Evolutionary conservation across 208 protist genomes (phyloP), one percentile per base, ranked within the genome.

Genomic region (Acanthamoeba triangularis): DNA sequence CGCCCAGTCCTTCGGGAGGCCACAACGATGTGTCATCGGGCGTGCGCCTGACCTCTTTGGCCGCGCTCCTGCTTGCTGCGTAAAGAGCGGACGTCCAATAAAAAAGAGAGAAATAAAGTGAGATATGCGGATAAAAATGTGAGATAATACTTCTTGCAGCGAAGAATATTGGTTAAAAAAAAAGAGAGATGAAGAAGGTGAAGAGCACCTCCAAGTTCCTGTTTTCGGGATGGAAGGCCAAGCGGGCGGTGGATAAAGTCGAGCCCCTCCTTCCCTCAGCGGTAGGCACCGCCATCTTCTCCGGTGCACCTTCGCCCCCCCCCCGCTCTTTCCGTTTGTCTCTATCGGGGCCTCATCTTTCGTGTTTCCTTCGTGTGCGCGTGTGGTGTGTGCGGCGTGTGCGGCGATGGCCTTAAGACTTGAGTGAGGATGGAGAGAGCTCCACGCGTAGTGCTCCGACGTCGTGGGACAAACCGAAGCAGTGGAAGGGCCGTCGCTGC

Each of bases 381-480:
- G 52, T 16, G 61, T 67, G 61, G 28, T 5, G 4, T 5, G 5
- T 67, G 3, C 37, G 37, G 3, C 37, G 37, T 41, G 37, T 41
- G 37, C 37, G 37, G 37, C 37, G 30, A 72, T 37, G 20, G 18
- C 5, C 10, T n/a, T n/a, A n/a, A 28, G n/a, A 78, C 11, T 78
- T 52, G 18, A 35, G 74, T 13, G 33, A 30, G 74, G 74, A 30
- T 8, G 37, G 61, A 18, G 61, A 49, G 10, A 52, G 74, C 74
- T 82, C 37, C 59, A 65, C 23, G 8, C 59, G 59, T 0, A 65
- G 59, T 18, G 59, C 30, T 8, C 23, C 35, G 63, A 72, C 63
- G 23, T 82, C 74, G 8, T 82, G 74, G 74, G 74, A 82, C 28
- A 25, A 82, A 28, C 63, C 72, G 13, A 80, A 87, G 78, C 47